Conservation (phyloP, 495 filamentous ascomycete genomes). For the Tuber calosporum region DNA sequence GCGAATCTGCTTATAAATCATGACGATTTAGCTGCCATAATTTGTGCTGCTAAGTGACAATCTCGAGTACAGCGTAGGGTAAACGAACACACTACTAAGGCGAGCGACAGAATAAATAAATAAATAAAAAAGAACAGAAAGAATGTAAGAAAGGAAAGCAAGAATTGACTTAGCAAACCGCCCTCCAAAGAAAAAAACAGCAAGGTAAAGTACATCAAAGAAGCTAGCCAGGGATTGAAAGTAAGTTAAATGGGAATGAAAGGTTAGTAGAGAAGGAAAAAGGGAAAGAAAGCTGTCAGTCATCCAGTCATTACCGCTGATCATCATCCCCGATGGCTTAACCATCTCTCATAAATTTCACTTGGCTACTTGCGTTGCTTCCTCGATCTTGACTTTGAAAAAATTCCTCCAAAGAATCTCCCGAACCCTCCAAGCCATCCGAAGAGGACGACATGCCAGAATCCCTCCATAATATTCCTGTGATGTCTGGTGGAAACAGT, state of each 20-base stretch:
- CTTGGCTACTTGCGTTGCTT: slow-evolving; percentile 4
- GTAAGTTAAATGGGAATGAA: not conserved
- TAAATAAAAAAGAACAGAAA: slow-evolving; percentile 3
- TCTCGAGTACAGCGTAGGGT: not conserved
- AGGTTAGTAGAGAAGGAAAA: slow-evolving; percentile 10
- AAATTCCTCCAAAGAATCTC: slow-evolving; percentile 34
- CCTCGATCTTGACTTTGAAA: slow-evolving; percentile 29
- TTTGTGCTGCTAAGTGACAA: not conserved
- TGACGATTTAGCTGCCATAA: not conserved
- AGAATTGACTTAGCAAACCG: not conserved
- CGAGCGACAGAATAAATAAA: slow-evolving; percentile 5
- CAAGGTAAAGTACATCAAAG: not conserved
- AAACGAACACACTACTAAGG: not conserved
- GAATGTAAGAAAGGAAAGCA: slow-evolving; percentile 4
- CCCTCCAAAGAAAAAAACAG: slow-evolving; percentile 7
- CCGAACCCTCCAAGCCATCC: slow-evolving; percentile 40
- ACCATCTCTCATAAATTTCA: slow-evolving; percentile 1
- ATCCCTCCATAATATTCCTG: slow-evolving; percentile 37
- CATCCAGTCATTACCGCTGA: not conserved
- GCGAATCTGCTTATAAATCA: not conserved
- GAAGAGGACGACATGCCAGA: slow-evolving; percentile 41
- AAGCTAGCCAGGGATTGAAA: not conserved
- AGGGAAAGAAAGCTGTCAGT: slow-evolving; percentile 6
- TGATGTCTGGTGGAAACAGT: slow-evolving; percentile 33
- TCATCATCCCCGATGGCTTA: slow-evolving; percentile 2